Conservation (phyloP, 306 rosid species). For the Cicer arietinum region DNA sequence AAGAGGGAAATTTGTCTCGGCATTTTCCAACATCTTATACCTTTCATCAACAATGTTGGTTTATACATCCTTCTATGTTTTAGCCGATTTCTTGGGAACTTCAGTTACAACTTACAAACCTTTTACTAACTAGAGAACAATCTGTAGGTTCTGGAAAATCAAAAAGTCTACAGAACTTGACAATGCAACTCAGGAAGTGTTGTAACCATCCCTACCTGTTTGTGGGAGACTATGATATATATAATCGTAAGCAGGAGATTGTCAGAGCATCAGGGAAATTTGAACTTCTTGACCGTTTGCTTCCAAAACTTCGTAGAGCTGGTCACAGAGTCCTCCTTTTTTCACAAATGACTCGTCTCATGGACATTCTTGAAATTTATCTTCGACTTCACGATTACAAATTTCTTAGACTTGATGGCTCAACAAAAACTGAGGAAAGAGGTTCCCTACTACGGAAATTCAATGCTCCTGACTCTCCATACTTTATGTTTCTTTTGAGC, state of each 20-base stretch:
- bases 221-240: slow-evolving; percentile 82
- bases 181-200: slow-evolving; percentile 99
- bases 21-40: not conserved
- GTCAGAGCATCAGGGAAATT: slow-evolving; percentile 98
- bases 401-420: slow-evolving; percentile 95
- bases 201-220: slow-evolving; percentile 99
- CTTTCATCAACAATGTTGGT: not conserved
- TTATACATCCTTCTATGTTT: slow-evolving; percentile 2
- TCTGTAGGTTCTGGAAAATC: slow-evolving; percentile 94
- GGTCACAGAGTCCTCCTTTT: slow-evolving; percentile 97
- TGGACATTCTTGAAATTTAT: slow-evolving; percentile 89
- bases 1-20: not conserved
- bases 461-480: slow-evolving; percentile 92
- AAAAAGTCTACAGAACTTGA: slow-evolving; percentile 91
- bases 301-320: slow-evolving; percentile 89
- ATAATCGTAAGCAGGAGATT: slow-evolving; percentile 78
- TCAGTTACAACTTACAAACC: not conserved
- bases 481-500: slow-evolving; percentile 96
- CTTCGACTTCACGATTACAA: slow-evolving; percentile 78
- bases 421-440: slow-evolving; percentile 97
- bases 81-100: slow-evolving; percentile 8
- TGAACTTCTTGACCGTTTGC: slow-evolving; percentile 98
- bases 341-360: slow-evolving; percentile 98
- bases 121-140: slow-evolving; percentile 25
- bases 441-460: slow-evolving; percentile 76